Percentiles rank a stretch among this genome's conserved stretches.
Conservation (phyloP, 2,329 filamentous ascomycete species). For the Arachnomyces sp. region DNA sequence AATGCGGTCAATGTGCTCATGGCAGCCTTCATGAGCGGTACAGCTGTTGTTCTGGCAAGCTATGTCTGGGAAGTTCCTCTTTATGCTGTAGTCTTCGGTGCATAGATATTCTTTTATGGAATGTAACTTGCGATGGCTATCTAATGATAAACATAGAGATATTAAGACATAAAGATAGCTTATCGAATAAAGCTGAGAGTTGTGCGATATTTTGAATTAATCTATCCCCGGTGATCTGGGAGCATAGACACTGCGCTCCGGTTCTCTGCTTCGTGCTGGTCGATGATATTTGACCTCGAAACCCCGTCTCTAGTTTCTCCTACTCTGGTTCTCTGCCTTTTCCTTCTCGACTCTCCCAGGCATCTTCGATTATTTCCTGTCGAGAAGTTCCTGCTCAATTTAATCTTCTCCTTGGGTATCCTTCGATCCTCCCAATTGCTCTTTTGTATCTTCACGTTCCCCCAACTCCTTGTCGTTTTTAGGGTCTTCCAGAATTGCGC, state of each 20-base stretch:
- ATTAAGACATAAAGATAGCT: neutral
- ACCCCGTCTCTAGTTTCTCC: no score
- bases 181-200: neutral
- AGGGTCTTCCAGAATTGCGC: no score
- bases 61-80: conserved; percentile 25
- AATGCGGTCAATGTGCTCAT: conserved; percentile 93
- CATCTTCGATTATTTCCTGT: no score
- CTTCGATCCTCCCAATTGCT: no score
- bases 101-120: neutral
- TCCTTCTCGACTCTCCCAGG: no score
- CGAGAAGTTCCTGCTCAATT: no score
- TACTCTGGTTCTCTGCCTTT: no score
- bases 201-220: neutral
- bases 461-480: no score
- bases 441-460: no score
- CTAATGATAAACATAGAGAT: neutral
- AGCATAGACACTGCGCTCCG: neutral
- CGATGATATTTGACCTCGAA: no score
- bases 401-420: no score
- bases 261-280: no score
- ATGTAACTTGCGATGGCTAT: neutral
- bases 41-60: conserved; percentile 57
- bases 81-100: conserved; percentile 8
- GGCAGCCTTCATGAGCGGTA: conserved; percentile 72
- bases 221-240: neutral